phyloP scores from a whole-genome alignment of 805 yeast species.

The Saturnispora zaruensis region DNA sequence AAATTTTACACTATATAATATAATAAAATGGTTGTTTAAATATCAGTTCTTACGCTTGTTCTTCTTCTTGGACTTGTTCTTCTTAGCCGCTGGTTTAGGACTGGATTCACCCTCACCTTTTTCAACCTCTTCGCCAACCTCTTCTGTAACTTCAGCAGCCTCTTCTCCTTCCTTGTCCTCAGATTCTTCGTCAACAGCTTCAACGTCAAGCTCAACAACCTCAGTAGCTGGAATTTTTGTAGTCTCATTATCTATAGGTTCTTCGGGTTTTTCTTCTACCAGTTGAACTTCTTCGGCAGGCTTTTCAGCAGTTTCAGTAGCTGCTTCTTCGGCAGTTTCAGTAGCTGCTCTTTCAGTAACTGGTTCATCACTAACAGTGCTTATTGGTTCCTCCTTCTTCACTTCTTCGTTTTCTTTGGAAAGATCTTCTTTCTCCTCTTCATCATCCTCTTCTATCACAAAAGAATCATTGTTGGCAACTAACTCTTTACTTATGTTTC shows the following conservation, averaged over 20 bases:
- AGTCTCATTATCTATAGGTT: too few relatives aligned
- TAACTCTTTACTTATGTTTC: conserved; percentile 11
- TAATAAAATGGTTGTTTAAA: background rate
- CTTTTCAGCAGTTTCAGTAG: background rate
- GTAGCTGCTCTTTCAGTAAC: conserved; percentile 6
- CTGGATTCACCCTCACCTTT: background rate
- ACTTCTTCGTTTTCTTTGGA: conserved; percentile 11
- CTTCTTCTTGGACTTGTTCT: conserved; percentile 10
- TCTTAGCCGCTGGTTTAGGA: background rate
- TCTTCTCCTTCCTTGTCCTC: background rate
- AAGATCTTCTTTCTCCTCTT: conserved; percentile 10
- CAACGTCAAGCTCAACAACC: conserved; percentile 5
- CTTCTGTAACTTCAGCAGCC: background rate
- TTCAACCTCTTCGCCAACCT: background rate
- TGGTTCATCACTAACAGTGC: background rate
- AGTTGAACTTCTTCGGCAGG: conserved; percentile 4
- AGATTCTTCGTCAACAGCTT: background rate
- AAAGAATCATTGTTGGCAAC: conserved; percentile 21
- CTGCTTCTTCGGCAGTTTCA: background rate
- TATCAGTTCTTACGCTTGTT: conserved; percentile 14
- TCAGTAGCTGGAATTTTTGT: background rate
- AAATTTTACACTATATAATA: background rate
- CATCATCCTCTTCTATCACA: conserved; percentile 25
- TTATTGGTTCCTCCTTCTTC: background rate
- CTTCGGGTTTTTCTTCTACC: too few relatives aligned